Evolutionary conservation across 1,139 yeast genomes (phyloP), one percentile per base, ranked within the genome.

Genomic region (Yamadazyma blattariae): DNA sequence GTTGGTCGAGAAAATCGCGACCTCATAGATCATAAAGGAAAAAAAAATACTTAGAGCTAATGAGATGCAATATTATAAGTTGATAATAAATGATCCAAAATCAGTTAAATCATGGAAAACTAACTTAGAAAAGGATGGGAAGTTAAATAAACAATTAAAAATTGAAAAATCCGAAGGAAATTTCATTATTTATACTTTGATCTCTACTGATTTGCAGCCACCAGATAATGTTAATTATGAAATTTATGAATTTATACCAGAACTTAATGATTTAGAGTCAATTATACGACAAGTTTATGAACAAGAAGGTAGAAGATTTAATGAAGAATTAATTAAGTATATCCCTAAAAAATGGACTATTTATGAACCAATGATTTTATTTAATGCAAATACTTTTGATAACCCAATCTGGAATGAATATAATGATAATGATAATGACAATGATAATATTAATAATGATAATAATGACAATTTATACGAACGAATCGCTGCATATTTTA

Each of bases 321-420:
- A 16, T 5, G 33, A 36, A 3, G 25, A 21, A n/a, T 7, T 26
- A 5, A 10, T 25, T 3, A 7, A 14, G 11, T 10, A 12, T 21
- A 35, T 73, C 13, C 85, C 85, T 2, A 65, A 61, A 35, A 71
- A 75, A 48, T 83, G 79, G 72, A 67, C 82, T 0, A 47, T 82
- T 0, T 86, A 86, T 48, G 78, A 80, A 1, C 92, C 95, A 0
- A 56, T 86, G 71, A 57, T 84, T 1, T 60, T 86, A 14, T 69
- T 86, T 37, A 67, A 71, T 30, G 44, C 62, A 25, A 57, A 63
- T 24, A 67, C 77, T 0, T 73, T 70, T 44, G 71, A 66, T 16
- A 38, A 56, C 19, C 42, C 36, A 0, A 33, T 32, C 12, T 74
- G 82, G 82, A 5, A 25, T 0, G 39, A 34, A 12, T 30, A 38